A percentile compares a stretch with the other conserved stretches of the same genome.
Conservation (phyloP, 805 yeast species). For the Lipomyces sp. region DNA sequence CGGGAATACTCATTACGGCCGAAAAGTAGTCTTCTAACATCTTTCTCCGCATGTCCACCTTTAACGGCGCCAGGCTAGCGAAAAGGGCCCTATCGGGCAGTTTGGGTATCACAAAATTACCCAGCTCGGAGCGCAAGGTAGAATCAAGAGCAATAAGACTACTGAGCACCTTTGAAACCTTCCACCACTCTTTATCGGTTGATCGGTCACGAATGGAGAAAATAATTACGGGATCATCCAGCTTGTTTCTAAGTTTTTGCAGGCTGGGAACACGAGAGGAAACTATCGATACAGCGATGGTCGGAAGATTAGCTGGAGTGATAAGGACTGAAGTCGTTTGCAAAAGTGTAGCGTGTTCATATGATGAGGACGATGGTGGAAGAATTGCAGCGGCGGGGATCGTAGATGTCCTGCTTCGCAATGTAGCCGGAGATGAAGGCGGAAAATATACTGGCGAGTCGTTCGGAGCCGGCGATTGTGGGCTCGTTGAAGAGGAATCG, state of each 20-base stretch:
- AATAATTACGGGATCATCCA: slow-evolving; percentile 64
- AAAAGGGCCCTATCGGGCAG: slow-evolving; percentile 70
- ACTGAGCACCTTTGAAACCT: slow-evolving; percentile 65
- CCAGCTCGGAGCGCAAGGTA: slow-evolving; percentile 56
- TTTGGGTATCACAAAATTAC: slow-evolving; percentile 56
- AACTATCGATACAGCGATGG: slow-evolving; percentile 40
- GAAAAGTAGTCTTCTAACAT: slow-evolving; percentile 64
- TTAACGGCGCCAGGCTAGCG: slow-evolving; percentile 61
- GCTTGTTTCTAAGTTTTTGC: slow-evolving; percentile 44
- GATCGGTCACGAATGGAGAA: slow-evolving; percentile 68
- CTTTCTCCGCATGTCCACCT: slow-evolving; percentile 64
- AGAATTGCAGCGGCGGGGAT: slow-evolving; percentile 22
- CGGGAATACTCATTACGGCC: slow-evolving; percentile 60
- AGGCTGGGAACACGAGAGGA: slow-evolving; percentile 44
- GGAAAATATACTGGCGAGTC: slow-evolving; percentile 27
- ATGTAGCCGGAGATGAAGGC: slow-evolving; percentile 22
- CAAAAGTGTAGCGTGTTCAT: slow-evolving; percentile 25
- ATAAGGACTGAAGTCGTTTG: slow-evolving; percentile 26
- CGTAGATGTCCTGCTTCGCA: slow-evolving; percentile 14
- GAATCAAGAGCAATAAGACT: slow-evolving; percentile 67
- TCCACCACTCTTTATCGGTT: slow-evolving; percentile 71
- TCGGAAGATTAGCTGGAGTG: slow-evolving; percentile 41
- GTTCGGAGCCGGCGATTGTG: slow-evolving; percentile 6
- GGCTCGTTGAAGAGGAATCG: background rate
- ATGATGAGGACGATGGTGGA: slow-evolving; percentile 18